Base-by-base conservation (phyloP, 345 rosid species). In the Luvunga scandens region DNA sequence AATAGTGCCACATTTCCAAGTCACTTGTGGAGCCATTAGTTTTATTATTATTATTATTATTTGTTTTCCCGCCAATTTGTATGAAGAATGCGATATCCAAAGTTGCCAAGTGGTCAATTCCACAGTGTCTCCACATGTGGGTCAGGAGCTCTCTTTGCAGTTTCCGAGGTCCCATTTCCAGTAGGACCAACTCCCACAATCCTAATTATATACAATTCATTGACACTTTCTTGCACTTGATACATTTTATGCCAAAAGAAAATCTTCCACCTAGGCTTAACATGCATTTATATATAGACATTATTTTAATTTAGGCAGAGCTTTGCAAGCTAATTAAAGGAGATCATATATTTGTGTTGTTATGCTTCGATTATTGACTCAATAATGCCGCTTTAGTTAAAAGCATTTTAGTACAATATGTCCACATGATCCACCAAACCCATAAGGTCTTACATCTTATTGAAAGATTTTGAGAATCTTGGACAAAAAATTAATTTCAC, bases 151-250 rank as follows among this genome's bases (percentile, higher is more conserved):
- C 76, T 59, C 69, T 72, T 67, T 74, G 84, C 78, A 77, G 77
- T 82, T 87, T 81, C 82, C 91, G 65, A 84, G 78, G 85, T 74
- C 82, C 77, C 83, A 79, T 68, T 75, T 84, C 84, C 83, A 87
- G 80, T 82, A 82, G 84, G 81, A 24, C 73, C 64, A 36, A 56
- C 34, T 42, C 59, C 34, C 78, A 30, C 9, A 66, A 73, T 39
- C 31, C 70, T 55, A 53, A 61, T 61, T 62, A 77, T 75, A 57
- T 75, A 68, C 80, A 83, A 34, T 67, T 75, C 75, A 36, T 21
- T 19, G 62, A 78, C 75, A 73, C 86, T 76, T 78, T 73, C 25
- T 53, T 80, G 45, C 38, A 48, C 8, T 31, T 50, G 21, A 14
- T 66, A 65, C 76, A 73, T 65, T 53, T 18, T 50, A 63, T 63